phyloP scores from a whole-genome alignment of 1,284 basidiomycete genomes.

The Apiotrichum sp. region DNA sequence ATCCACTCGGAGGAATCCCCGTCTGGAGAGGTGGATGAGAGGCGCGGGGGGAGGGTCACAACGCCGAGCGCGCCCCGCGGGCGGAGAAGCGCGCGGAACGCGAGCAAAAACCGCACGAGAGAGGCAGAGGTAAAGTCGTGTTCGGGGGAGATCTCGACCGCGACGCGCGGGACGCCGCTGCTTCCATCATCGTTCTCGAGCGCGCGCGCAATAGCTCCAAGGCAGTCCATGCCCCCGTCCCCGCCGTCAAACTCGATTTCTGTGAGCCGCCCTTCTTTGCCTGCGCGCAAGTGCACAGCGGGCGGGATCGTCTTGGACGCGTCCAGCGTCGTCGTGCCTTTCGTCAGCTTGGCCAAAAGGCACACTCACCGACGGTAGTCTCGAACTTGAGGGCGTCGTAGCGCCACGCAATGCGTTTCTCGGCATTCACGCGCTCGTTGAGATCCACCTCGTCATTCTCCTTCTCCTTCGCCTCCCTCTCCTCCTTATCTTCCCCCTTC shows the following conservation, averaged over 20 bases:
- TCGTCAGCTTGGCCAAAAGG: neutral
- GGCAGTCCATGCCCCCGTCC: neutral
- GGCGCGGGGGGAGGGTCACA: constrained; percentile 56
- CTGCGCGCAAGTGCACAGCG: constrained; percentile 15
- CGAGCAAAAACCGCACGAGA: constrained; percentile 63
- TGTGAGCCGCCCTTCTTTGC: neutral
- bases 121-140: constrained; percentile 52
- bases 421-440: constrained; percentile 51
- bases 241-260: neutral
- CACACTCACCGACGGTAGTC: constrained; percentile 59
- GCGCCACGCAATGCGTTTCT: constrained; percentile 79
- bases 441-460: constrained; percentile 53
- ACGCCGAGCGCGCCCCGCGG: constrained; percentile 57
- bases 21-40: constrained; percentile 11
- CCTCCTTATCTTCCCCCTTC: constrained; percentile 34
- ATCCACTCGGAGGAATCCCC: constrained; percentile 54
- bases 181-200: neutral
- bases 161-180: constrained; percentile 50
- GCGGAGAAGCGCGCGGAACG: constrained; percentile 60
- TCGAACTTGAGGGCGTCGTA: constrained; percentile 86
- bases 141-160: constrained; percentile 62
- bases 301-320: constrained; percentile 24
- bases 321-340: constrained; percentile 4
- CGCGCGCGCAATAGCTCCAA: neutral
- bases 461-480: constrained; percentile 42